These are phyloP conservation scores for Ceratobasidium sp. DNA, from an alignment of 1,284 basidiomycete genomes.

Conservation along the genomic window DNA sequence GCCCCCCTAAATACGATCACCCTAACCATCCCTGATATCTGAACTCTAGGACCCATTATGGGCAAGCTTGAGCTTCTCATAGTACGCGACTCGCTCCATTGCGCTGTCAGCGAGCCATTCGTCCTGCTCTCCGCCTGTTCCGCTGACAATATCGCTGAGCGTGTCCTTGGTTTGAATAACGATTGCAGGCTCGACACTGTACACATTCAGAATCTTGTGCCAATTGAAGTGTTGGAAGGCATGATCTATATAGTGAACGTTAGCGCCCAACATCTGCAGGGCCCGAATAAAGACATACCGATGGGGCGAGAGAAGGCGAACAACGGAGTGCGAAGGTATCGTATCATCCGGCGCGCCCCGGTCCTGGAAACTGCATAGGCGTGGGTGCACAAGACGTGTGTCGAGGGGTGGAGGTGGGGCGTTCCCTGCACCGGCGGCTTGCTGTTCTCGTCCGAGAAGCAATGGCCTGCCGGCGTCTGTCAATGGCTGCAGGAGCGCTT, in stretches of 20 bases:
- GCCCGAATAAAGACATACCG: slow-evolving; percentile 11
- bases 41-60: neutral
- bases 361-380: slow-evolving; percentile 45
- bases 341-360: slow-evolving; percentile 35
- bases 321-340: slow-evolving; percentile 44
- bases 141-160: slow-evolving; percentile 53
- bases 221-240: slow-evolving; percentile 54
- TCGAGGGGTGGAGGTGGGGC: slow-evolving; percentile 46
- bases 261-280: neutral
- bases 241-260: slow-evolving; percentile 53
- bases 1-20: neutral
- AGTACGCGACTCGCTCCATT: slow-evolving; percentile 51
- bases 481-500: neutral
- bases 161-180: slow-evolving; percentile 55
- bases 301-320: slow-evolving; percentile 47
- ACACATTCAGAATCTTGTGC: slow-evolving; percentile 51
- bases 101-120: slow-evolving; percentile 54
- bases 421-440: slow-evolving; percentile 37
- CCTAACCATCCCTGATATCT: neutral
- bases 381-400: slow-evolving; percentile 48
- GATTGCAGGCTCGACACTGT: slow-evolving; percentile 54
- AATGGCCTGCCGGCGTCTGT: slow-evolving; percentile 46
- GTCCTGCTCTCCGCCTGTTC: slow-evolving; percentile 52
- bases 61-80: slow-evolving; percentile 16
- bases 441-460: slow-evolving; percentile 47